These are phyloP conservation scores for Cenchrus purpureus DNA, from an alignment of 176 grass and related monocot genomes.

Conservation along the genomic window DNA sequence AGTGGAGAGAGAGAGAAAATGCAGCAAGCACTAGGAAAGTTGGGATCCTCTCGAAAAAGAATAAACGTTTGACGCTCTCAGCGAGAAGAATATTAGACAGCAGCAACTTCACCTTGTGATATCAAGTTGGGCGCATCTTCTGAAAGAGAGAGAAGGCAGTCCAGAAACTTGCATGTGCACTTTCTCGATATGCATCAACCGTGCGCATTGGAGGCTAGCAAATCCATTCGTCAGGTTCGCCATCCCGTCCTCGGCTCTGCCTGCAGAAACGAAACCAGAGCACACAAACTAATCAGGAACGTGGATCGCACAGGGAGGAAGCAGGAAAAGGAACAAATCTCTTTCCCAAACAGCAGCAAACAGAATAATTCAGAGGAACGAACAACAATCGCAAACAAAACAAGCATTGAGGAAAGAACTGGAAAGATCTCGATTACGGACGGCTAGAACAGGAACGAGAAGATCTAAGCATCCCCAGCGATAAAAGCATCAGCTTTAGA, in stretches of 20 bases:
- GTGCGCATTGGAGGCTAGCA: conserved; percentile 48
- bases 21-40: too few relatives aligned
- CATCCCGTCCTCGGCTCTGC: conserved; percentile 34
- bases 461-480: neutral
- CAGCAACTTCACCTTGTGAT: conserved; percentile 55
- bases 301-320: neutral
- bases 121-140: conserved; percentile 51
- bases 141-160: conserved; percentile 44
- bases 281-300: neutral
- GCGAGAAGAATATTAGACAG: too few relatives aligned
- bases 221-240: conserved; percentile 58
- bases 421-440: too few relatives aligned
- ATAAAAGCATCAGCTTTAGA: neutral
- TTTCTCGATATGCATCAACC: conserved; percentile 50
- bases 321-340: too few relatives aligned
- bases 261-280: conserved; percentile 16
- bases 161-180: conserved; percentile 57
- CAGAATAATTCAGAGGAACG: neutral
- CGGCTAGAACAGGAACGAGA: too few relatives aligned
- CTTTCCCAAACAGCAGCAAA: neutral
- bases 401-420: neutral
- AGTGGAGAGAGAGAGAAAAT: too few relatives aligned
- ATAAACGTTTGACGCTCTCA: neutral
- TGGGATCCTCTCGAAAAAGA: neutral
- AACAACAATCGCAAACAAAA: too few relatives aligned